phyloP scores from a whole-genome alignment of 495 filamentous ascomycete species.

The Hypoxylon crocopeplum region DNA sequence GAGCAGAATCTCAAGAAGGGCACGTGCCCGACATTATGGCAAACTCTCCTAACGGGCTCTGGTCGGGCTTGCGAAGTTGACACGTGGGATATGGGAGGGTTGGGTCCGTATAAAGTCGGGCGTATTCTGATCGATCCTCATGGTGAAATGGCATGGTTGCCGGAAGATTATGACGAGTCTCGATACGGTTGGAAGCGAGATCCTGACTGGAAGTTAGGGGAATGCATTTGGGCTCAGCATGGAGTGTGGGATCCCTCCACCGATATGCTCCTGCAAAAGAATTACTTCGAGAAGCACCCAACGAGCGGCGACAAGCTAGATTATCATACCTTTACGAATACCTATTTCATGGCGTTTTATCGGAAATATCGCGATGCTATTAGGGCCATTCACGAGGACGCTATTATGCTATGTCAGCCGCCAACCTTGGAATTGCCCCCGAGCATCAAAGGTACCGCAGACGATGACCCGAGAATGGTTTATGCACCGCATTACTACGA shows the following conservation, averaged over 20 bases:
- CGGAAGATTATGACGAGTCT: slow-evolving; percentile 78
- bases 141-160: slow-evolving; percentile 84
- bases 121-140: slow-evolving; percentile 84
- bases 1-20: slow-evolving; percentile 94
- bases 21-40: slow-evolving; percentile 93
- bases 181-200: slow-evolving; percentile 92
- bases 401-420: slow-evolving; percentile 90
- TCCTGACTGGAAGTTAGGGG: slow-evolving; percentile 85
- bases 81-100: slow-evolving; percentile 90
- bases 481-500: slow-evolving; percentile 97
- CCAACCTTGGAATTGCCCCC: slow-evolving; percentile 93
- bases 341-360: slow-evolving; percentile 87
- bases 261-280: slow-evolving; percentile 78
- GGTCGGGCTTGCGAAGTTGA: slow-evolving; percentile 88
- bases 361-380: slow-evolving; percentile 76
- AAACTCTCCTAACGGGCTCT: slow-evolving; percentile 88
- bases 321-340: slow-evolving; percentile 85
- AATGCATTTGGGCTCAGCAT: slow-evolving; percentile 97
- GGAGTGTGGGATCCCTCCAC: slow-evolving; percentile 88
- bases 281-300: slow-evolving; percentile 86
- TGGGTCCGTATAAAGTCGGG: slow-evolving; percentile 90
- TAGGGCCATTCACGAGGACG: slow-evolving; percentile 73
- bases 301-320: slow-evolving; percentile 71
- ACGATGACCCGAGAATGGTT: slow-evolving; percentile 88
- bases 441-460: slow-evolving; percentile 80